Percentiles rank a stretch among this genome's conserved stretches.
Evolutionary conservation across 257 asterid genomes (phyloP).

Genomic region (Catharanthus roseus): DNA sequence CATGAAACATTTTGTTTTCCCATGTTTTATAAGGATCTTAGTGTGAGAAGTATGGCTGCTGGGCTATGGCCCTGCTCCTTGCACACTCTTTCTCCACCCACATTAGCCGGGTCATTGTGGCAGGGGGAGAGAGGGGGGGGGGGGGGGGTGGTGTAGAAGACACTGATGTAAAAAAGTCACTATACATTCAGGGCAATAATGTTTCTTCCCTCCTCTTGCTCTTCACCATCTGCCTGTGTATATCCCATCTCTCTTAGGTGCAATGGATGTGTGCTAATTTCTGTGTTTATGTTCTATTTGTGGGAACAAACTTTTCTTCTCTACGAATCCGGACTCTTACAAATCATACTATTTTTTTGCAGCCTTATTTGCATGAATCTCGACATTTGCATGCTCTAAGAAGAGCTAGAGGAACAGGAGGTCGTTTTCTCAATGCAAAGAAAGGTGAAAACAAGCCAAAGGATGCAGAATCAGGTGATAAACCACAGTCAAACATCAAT

Average conservation of each 20-base stretch:
- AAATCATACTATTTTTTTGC: constrained; percentile 22
- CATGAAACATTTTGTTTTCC: not conserved
- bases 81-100: not conserved
- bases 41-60: not conserved
- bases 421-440: constrained; percentile 71
- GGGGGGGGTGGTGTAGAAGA: no score
- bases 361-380: constrained; percentile 97
- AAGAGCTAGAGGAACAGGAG: constrained; percentile 84
- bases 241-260: no score
- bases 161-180: no score
- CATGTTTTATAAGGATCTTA: not conserved
- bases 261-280: not conserved
- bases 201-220: not conserved
- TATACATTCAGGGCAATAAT: not conserved
- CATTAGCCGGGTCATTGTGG: no score
- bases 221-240: not conserved
- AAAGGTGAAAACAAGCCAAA: constrained; percentile 12
- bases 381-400: constrained; percentile 84
- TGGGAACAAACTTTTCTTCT: not conserved
- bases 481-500: constrained; percentile 6
- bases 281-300: not conserved
- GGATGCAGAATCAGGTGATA: constrained; percentile 1
- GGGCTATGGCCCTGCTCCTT: not conserved
- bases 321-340: not conserved
- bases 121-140: no score